Evolutionary conservation across 176 grass and related monocot species (phyloP), one percentile per base, ranked within the genome.

Genomic region (Bonia amplexicaulis): DNA sequence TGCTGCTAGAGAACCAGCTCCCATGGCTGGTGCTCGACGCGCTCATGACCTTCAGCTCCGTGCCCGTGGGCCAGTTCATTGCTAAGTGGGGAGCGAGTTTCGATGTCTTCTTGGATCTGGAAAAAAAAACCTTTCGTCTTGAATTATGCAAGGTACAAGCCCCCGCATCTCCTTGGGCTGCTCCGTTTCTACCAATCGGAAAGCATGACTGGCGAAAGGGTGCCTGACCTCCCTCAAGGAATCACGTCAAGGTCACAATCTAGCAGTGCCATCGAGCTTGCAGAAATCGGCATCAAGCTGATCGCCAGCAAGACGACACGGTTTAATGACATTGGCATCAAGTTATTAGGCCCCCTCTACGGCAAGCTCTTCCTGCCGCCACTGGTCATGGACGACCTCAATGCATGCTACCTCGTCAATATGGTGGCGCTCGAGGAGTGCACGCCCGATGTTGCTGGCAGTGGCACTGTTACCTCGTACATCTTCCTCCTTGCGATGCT

Each of bases 1-100:
- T 83, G 25, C n/a, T 62, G 37, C 15, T 73, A 0, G 80, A 83
- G 69, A 83, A 73, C 53, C 80, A 73, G 23, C 20, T 83, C 41
- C 80, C 80, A 0, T 73, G 80, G 80, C 1, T 35, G 8, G 80
- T 73, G 15, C 40, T 83, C 15, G 0, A 48, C 2, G 13, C 20
- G 2, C 23, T 83, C 39, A 35, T 61, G 80, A 11, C 3, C 2
- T 31, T 71, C 3, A 82, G 3, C 6, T 7, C 6, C 13, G 47
- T 5, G 47, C 0, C 2, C 47, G 3, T 48, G 40, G 40, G 40
- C 40, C 40, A 41, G 40, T 41, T 41, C 40, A 41, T 41, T 41
- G 40, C 40, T 41, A 41, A 8, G 1, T 8, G 0, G 40, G 40
- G 40, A 41, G 0, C 1, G 40, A 41, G 40, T 41, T 41, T 41